Evolutionary conservation across 2,329 filamentous ascomycete species (phyloP), one percentile per base, ranked within the genome.

Genomic region (Hypoxylon sp.): DNA sequence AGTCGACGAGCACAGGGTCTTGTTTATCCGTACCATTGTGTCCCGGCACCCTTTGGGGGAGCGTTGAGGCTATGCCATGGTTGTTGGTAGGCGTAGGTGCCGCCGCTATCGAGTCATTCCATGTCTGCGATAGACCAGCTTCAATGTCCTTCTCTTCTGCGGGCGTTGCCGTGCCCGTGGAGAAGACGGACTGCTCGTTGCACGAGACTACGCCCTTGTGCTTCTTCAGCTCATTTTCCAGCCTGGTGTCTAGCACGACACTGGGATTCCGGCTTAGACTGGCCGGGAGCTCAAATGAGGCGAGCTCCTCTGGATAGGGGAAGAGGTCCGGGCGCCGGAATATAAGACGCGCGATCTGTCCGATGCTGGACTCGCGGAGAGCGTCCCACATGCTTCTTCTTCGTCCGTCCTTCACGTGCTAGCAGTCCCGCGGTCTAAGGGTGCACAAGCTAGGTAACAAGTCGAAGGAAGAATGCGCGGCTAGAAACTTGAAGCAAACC

Each of bases 311-410:
- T 5, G 69, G 69, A 46, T 69, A 71, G 19, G 69, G 63, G 47
- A 71, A 51, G 11, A 67, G 56, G 17, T 65, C 53, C 31, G 53
- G 54, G 10, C 63, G 63, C 44, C 63, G 54, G 50, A 61, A 67
- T 27, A 65, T 31, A 8, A 67, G 21, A 37, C 69, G 69, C 32
- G 27, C 52, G 53, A 71, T 54, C 46, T 69, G 66, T 10, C 69
- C 69, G 62, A 69, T 46, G 57, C 69, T 69, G 58, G 69, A 69
- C 60, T 71, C 69, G 21, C 69, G 63, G 57, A 69, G 53, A 47
- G 58, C 60, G 48, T 71, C 67, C 61, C 69, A 57, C 69, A 69
- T 69, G 56, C 56, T 71, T 65, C 53, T 53, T 46, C 51, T 46
- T 51, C 15, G 11, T 44, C 47, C 52, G 32, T 46, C n/a, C 19